Base-by-base conservation (phyloP, 2,329 filamentous ascomycete genomes). In the Arthrobotrys sinensis region DNA sequence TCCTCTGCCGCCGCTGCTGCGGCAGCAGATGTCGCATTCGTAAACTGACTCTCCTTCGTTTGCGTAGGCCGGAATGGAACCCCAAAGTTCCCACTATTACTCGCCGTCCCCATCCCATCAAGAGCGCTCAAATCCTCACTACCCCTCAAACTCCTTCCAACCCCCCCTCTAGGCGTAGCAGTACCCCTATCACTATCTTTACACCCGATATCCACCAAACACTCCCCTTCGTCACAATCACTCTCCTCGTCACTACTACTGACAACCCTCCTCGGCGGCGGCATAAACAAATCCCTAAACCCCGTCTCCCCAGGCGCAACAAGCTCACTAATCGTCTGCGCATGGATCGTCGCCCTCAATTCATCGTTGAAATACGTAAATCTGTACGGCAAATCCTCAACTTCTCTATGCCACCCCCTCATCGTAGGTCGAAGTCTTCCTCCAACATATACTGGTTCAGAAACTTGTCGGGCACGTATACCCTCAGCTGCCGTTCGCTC, bases 341-440 rank as follows among this genome's bases (percentile, higher is more conserved):
- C 67, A 40, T 99, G 96, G 79, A 99, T 96, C 0, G 96, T 99
- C 84, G 93, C 96, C 82, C 93, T 92, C 70, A 98, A 93, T 80
- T 97, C 93, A 83, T 98, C 96, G 84, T 98, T 98, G 87, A 99
- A 99, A 84, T 99, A 99, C 0, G 96, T 98, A 84, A 97, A 99
- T 28, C 96, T 90, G 84, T 96, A 98, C 0, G 96, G 96, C 0
- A 91, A 90, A 80, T 97, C 95, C 78, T 97, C 94, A 80, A 96
- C 93, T 66, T 93, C 90, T 45, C 92, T 89, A 83, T 93, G 95
- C 95, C 95, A 99, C 12, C 89, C 89, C 24, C 71, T 73, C 63
- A 81, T 68, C 45, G 93, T 90, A 11, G 94, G 94, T 4, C 96
- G 90, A 52, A 99, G 86, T 67, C 96, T 90, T 0, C 96, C 96